Base-by-base conservation (phyloP, 257 asterid species). In the Parsonsia alboflavescens region DNA sequence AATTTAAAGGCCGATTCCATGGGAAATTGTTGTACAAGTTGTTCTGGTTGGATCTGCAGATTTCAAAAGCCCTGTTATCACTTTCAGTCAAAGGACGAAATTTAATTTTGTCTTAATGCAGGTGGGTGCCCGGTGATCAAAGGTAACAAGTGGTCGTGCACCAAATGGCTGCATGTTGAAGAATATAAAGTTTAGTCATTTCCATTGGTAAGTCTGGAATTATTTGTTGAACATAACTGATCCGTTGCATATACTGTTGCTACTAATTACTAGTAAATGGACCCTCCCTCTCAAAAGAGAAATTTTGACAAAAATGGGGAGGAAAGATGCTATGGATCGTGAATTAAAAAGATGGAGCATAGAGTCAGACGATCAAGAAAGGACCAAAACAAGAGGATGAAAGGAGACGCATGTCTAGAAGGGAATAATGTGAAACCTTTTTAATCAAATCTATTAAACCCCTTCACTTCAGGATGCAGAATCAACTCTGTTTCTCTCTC, bases 71-170 rank as follows among this genome's bases (percentile, higher is more conserved):
- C 53, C 17, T 2, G 54, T 48, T 45, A 26, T 24, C 21, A 50
- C 22, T 69, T 50, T 48, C 22, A 22, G 16, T 42, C 50, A 9
- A 42, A 42, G 42, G 12, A 24, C 2, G 58, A 44, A 33, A 75
- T 44, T 28, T 26, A 10, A 68, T 46, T 41, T 9, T 54, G 5
- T 30, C 54, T 33, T 68, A 49, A 45, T 71, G 65, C 73, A 85
- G 88, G 86, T 61, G 82, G 88, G 22, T 85, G 88, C 75, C 80
- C 86, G 3, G 88, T 85, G 44, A 80, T 85, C 52, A 80, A 68
- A 58, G 88, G 88, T 56, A 82, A 82, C 81, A 85, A 85, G 80
- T 85, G 88, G 88, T 80, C 84, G 57, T 80, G 80, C 71, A 85
- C 88, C 26, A 85, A 85, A 58, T 85, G 88, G 88, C 49, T 85